Evolutionary conservation across 2,329 filamentous ascomycete species (phyloP).

Genomic region (Epichloe coenophiala): DNA sequence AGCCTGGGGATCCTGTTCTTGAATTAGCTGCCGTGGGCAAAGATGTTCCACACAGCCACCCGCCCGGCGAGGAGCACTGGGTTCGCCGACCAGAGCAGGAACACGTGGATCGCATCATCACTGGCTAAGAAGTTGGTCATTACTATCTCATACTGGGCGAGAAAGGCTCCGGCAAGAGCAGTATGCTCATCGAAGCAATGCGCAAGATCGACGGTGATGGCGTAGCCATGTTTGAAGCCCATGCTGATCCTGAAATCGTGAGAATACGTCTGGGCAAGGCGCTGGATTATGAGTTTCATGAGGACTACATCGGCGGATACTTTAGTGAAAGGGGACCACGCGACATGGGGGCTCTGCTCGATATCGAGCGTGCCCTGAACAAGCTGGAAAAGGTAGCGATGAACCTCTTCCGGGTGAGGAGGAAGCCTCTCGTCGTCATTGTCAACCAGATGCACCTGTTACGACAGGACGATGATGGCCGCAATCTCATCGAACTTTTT

Average conservation of each 20-base stretch:
- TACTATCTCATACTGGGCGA: conserved; percentile 90
- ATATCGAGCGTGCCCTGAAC: conserved; percentile 94
- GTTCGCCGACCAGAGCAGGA: conserved; percentile 70
- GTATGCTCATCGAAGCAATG: conserved; percentile 94
- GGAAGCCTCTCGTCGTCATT: conserved; percentile 73
- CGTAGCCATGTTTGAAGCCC: conserved; percentile 90
- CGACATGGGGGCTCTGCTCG: conserved; percentile 80
- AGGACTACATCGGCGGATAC: conserved; percentile 93
- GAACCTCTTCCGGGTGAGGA: conserved; percentile 44
- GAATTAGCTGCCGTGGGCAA: conserved; percentile 60
- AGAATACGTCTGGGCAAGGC: conserved; percentile 85
- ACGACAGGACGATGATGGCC: conserved; percentile 83
- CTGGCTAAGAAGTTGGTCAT: conserved; percentile 59
- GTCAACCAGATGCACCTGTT: conserved; percentile 90
- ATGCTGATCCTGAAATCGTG: conserved; percentile 90
- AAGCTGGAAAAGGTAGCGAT: conserved; percentile 95
- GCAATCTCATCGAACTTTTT: conserved; percentile 81
- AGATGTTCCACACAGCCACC: conserved; percentile 33
- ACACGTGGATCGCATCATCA: conserved; percentile 70
- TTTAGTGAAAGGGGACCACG: conserved; percentile 89
- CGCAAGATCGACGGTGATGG: conserved; percentile 79
- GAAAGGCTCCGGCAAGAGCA: conserved; percentile 92
- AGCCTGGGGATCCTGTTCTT: conserved; percentile 79
- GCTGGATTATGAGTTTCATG: conserved; percentile 90
- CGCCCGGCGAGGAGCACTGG: conserved; percentile 43